These are phyloP conservation scores for Chalara sp. DNA, from an alignment of 2,329 filamentous ascomycete species.

Conservation along the genomic window DNA sequence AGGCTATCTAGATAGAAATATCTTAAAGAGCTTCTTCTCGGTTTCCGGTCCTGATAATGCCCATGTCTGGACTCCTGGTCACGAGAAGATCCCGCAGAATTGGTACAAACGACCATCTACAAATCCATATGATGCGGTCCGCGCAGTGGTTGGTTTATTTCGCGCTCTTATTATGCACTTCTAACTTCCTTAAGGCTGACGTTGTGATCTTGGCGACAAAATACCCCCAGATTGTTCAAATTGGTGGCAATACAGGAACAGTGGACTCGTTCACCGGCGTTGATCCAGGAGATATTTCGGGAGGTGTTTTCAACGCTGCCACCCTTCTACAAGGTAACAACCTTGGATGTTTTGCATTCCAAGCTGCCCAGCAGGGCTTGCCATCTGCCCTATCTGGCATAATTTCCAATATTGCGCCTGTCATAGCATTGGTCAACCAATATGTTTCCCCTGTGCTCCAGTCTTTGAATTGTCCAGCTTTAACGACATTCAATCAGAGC, in stretches of 20 bases:
- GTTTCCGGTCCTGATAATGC: slow-evolving; percentile 12
- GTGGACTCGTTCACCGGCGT: slow-evolving; percentile 46
- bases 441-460: too few species aligned
- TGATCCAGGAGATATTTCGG: slow-evolving; percentile 34
- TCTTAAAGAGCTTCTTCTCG: slow-evolving; percentile 26
- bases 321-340: slow-evolving; percentile 41
- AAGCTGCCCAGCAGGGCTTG: slow-evolving; percentile 29
- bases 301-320: slow-evolving; percentile 36
- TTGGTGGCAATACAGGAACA: slow-evolving; percentile 46
- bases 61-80: slow-evolving; percentile 10
- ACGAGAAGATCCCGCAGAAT: slow-evolving; percentile 16
- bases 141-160: too few species aligned
- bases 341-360: slow-evolving; percentile 35
- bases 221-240: slow-evolving; percentile 36
- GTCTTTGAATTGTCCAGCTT: too few species aligned
- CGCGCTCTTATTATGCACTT: slow-evolving; percentile 16
- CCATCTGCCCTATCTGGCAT: too few species aligned
- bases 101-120: slow-evolving; percentile 16
- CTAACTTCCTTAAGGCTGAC: slow-evolving; percentile 28
- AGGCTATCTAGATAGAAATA: slow-evolving; percentile 31
- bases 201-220: slow-evolving; percentile 29
- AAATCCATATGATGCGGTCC: slow-evolving; percentile 27
- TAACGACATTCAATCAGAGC: too few species aligned
- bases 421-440: too few species aligned
- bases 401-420: too few species aligned